These are phyloP conservation scores for Babesia sp. DNA, from an alignment of 169 alveolate species.

Conservation along the genomic window DNA sequence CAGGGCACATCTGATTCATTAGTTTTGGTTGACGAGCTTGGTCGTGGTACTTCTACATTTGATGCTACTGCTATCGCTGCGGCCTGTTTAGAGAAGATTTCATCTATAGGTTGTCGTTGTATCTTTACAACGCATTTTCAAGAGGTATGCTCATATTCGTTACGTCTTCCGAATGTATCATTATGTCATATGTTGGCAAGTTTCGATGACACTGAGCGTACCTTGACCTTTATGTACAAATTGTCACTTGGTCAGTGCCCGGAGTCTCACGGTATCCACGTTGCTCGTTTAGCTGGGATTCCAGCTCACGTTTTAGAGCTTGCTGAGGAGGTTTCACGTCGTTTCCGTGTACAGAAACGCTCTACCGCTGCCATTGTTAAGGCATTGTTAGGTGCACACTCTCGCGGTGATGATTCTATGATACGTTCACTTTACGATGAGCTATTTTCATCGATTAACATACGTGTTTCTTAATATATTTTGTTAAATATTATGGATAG, in stretches of 20 bases:
- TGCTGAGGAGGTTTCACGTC: constrained; percentile 21
- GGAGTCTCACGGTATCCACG: constrained; percentile 94
- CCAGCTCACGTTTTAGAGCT: constrained; percentile 75
- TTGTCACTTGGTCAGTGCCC: constrained; percentile 93
- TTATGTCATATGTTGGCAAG: constrained; percentile 87
- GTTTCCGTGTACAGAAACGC: constrained; percentile 2
- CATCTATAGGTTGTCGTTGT: constrained; percentile 82
- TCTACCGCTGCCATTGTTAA: not conserved
- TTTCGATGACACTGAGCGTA: constrained; percentile 73
- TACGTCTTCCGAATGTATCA: constrained; percentile 58
- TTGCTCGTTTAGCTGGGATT: constrained; percentile 94
- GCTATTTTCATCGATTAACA: not conserved
- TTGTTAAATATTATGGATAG: no score
- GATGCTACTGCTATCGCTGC: constrained; percentile 99
- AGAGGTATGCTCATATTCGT: constrained; percentile 71
- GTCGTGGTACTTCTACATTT: constrained; percentile 99
- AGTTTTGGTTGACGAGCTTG: constrained; percentile 96
- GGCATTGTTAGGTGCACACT: constrained; percentile 24
- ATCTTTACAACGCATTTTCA: constrained; percentile 97
- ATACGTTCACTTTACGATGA: constrained; percentile 21
- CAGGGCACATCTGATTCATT: constrained; percentile 86
- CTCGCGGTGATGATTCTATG: constrained; percentile 5
- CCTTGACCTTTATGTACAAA: constrained; percentile 90
- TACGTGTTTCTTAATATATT: no score
- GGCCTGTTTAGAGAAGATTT: constrained; percentile 88